Base-by-base conservation (phyloP, 2,329 filamentous ascomycete species). In the Pseudogymnoascus sp. region DNA sequence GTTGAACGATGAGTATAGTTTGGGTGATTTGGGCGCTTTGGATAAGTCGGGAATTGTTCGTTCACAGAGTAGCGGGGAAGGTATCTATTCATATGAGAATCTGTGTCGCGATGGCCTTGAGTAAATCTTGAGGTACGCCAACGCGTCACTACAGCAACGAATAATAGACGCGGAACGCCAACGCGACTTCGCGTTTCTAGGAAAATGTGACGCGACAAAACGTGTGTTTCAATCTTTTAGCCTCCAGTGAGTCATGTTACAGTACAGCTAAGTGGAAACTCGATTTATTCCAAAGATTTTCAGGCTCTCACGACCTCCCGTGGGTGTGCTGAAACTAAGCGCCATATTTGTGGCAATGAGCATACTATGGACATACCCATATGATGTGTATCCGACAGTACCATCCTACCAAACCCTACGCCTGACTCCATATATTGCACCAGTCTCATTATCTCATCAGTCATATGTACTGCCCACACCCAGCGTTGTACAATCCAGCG, bases 121-220 rank as follows among this genome's bases (percentile, higher is more conserved):
- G 47, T 14, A 33, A 54, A 54, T 54, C 28, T 8, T 20, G 4
- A 20, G 14, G 47, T 54, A 54, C 28, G 25, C 12, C 28, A 54
- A 54, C 47, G 28, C 47, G 47, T 54, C 47, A 54, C 47, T 54
- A 35, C 47, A 54, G 47, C 47, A 54, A 54, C 47, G 47, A 33
- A 54, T 54, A 54, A 54, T 54, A 54, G 28, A 54, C 47, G 47
- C 28, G 47, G 47, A 54, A 35, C 47, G 6, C n/a, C 16, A 22
- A 54, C 47, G 47, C 47, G 47, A 54, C 18, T 33, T 54, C 47
- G 47, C 47, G 47, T 54, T 54, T 54, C 47, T 33, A 12, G 9
- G 47, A 33, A 50, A 20, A 54, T 54, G 47, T 25, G 11, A 35
- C 47, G 47, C 28, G 47, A 54, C 47, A 54, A 54, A 54, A 54